Percentiles rank a stretch among this genome's conserved stretches.
Conservation (phyloP, 768 basidiomycete genomes). For the Phaeotremella fagi region DNA sequence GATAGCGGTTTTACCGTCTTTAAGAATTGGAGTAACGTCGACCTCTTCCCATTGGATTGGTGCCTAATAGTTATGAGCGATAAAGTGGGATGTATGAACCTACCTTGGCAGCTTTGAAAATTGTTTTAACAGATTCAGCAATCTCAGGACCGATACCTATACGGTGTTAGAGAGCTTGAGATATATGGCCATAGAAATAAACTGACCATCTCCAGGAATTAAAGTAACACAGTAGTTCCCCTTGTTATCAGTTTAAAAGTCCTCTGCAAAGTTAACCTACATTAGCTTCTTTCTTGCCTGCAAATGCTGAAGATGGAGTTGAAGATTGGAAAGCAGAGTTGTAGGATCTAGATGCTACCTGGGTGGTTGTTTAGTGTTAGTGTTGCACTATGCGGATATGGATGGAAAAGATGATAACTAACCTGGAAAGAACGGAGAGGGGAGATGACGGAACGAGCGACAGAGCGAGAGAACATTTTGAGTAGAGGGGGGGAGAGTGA, state of each 20-base stretch:
- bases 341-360: constrained; percentile 30
- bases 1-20: constrained; percentile 94
- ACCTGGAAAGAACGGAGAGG: constrained; percentile 25
- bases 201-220: constrained; percentile 90
- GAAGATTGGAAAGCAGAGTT: constrained; percentile 48
- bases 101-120: constrained; percentile 80
- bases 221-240: constrained; percentile 95
- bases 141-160: constrained; percentile 98
- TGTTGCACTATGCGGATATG: no score
- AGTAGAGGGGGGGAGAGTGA: background rate
- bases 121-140: constrained; percentile 87
- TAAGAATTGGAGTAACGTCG: constrained; percentile 86
- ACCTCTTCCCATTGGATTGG: constrained; percentile 99
- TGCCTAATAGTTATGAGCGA: constrained; percentile 57
- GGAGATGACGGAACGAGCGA: constrained; percentile 17
- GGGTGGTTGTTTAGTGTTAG: no score
- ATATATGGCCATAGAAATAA: background rate
- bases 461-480: constrained; percentile 17
- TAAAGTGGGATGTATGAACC: constrained; percentile 8
- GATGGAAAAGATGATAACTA: background rate
- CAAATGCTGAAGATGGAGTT: constrained; percentile 80
- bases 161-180: constrained; percentile 3
- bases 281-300: constrained; percentile 79
- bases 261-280: constrained; percentile 53
- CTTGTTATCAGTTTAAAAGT: constrained; percentile 50